Evolutionary conservation across 805 yeast genomes (phyloP), one percentile per base, ranked within the genome.

Genomic region (Vanderwaltozyma verrucispora): DNA sequence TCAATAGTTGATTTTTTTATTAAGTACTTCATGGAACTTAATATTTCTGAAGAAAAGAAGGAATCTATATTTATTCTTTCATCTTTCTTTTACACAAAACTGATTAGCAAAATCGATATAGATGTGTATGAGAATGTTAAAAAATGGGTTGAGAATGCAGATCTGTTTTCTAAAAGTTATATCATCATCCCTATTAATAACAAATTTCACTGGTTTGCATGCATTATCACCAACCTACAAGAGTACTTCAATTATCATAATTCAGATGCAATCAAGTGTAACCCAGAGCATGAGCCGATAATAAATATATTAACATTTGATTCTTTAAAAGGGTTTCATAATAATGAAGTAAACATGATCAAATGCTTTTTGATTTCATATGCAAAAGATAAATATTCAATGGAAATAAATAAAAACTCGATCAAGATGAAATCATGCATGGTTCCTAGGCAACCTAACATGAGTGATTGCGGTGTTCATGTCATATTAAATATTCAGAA

Each of bases 401-500:
- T 78, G 9, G 66, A 62, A 0, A 50, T 87, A 3, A 60, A 61
- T 16, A 64, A 64, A 11, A 56, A 61, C 5, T 68, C 64, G 30
- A 72, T 88, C 17, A 56, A 67, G 31, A 60, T 74, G 33, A 55
- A 64, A 35, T 56, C 65, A 7, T 75, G 77, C 4, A 52, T 64
- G 5, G 92, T 86, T 0, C 95, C 96, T 1, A 75, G 70, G 41
- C 98, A 92, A 53, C 76, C 77, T 23, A 92, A 92, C 55, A 77
- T 79, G 61, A 84, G 87, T 53, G 98, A 92, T 56, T 92, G 98
- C 63, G 98, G 98, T 1, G 75, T 92, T 16, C 96, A 84, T 60
- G 83, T 89, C 2, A 79, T 92, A 13, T 79, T 79, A 47, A 87
- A 82, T 48, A 69, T 79, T 11, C 64, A 67, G 39, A 74, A 70